These are phyloP conservation scores for Darksidea phi DNA, from an alignment of 495 filamentous ascomycete species.

Conservation along the genomic window DNA sequence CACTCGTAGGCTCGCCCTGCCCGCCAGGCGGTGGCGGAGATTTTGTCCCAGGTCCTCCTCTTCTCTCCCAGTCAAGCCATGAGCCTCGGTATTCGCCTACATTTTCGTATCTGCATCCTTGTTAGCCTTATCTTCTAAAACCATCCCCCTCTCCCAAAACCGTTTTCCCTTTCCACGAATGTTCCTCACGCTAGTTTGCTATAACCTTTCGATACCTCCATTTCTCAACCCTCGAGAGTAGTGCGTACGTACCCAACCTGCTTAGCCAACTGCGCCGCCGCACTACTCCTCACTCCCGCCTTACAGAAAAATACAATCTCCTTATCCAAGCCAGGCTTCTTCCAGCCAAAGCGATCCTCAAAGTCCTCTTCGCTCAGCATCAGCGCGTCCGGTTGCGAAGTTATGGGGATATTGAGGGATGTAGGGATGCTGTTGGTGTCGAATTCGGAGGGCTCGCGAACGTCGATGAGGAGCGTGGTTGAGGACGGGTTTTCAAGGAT, in stretches of 20 bases:
- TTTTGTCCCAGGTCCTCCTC: conserved; percentile 50
- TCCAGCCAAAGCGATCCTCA: conserved; percentile 66
- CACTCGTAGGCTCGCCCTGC: too few species aligned
- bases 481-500: neutral
- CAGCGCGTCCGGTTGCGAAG: conserved; percentile 71
- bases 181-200: too few species aligned
- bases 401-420: conserved; percentile 76
- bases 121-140: too few species aligned
- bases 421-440: conserved; percentile 70
- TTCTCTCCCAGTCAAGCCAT: conserved; percentile 83
- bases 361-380: conserved; percentile 76
- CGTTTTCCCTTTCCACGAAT: too few species aligned
- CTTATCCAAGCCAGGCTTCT: conserved; percentile 54
- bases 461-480: conserved; percentile 51
- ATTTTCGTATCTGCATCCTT: conserved; percentile 36
- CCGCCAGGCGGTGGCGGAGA: too few species aligned
- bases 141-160: too few species aligned
- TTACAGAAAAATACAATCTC: conserved; percentile 90
- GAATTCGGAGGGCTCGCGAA: conserved; percentile 83
- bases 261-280: conserved; percentile 77
- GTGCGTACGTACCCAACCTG: conserved; percentile 64
- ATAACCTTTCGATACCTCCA: too few species aligned
- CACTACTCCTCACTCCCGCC: conserved; percentile 75
- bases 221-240: too few species aligned
- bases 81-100: conserved; percentile 83